These are phyloP conservation scores for Circinella umbellata DNA, from an alignment of 371 early-diverging fungal genomes.

Conservation along the genomic window DNA sequence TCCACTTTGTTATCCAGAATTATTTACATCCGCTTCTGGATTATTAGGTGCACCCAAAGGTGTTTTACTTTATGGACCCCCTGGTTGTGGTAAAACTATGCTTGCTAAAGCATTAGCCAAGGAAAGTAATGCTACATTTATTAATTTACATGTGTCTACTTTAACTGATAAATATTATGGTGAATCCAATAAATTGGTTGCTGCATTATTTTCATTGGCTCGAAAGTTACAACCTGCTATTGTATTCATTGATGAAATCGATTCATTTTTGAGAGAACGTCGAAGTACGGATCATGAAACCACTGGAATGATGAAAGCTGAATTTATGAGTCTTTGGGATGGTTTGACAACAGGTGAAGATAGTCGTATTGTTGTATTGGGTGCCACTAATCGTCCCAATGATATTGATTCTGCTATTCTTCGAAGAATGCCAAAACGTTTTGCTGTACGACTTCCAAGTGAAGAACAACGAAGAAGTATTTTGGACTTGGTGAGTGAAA, in stretches of 20 bases:
- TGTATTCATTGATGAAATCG: constrained; percentile 98
- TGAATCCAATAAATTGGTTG: constrained; percentile 93
- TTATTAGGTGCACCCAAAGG: constrained; percentile 94
- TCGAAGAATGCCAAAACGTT: constrained; percentile 96
- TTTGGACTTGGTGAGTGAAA: constrained; percentile 72
- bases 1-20: constrained; percentile 89
- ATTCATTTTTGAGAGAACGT: constrained; percentile 94
- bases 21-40: constrained; percentile 87
- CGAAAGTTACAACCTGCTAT: constrained; percentile 93
- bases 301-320: constrained; percentile 97
- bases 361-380: constrained; percentile 82
- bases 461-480: constrained; percentile 90
- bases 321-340: constrained; percentile 99
- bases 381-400: constrained; percentile 97
- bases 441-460: constrained; percentile 89
- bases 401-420: constrained; percentile 97
- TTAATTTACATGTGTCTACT: constrained; percentile 95
- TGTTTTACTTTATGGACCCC: constrained; percentile 94
- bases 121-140: constrained; percentile 95
- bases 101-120: constrained; percentile 96
- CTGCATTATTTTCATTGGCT: constrained; percentile 93
- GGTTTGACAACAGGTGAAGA: constrained; percentile 86
- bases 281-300: constrained; percentile 93
- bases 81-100: constrained; percentile 98
- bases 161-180: constrained; percentile 98